Evolutionary conservation across 768 basidiomycete genomes (phyloP).

Genomic region (Auricularia auricula-judae): DNA sequence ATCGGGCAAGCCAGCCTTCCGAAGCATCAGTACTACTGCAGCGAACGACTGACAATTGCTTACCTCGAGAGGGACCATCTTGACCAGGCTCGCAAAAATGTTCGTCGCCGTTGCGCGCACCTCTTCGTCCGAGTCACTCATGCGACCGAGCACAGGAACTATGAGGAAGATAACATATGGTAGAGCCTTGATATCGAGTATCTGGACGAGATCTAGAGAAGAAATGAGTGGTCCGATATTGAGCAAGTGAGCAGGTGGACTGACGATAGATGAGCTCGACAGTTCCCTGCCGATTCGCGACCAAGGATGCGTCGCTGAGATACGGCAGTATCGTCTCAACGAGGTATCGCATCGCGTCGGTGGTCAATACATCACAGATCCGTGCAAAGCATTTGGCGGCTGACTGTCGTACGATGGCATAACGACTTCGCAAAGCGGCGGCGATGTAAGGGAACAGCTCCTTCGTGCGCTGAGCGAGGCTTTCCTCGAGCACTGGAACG

Average conservation of each 20-base stretch:
- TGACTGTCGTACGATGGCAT: slow-evolving; percentile 81
- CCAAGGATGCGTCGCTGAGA: slow-evolving; percentile 63
- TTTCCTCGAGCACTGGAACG: slow-evolving; percentile 59
- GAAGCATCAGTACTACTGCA: slow-evolving; percentile 1
- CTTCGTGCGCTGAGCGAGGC: slow-evolving; percentile 56
- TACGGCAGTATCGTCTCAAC: slow-evolving; percentile 75
- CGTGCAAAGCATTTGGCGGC: slow-evolving; percentile 82
- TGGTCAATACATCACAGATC: slow-evolving; percentile 75
- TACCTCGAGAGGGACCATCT: slow-evolving; percentile 97
- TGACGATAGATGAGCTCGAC: slow-evolving; percentile 85
- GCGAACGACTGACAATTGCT: slow-evolving; percentile 8
- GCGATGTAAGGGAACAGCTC: slow-evolving; percentile 69
- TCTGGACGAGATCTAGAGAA: slow-evolving; percentile 72
- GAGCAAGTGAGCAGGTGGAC: slow-evolving; percentile 23
- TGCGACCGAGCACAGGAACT: slow-evolving; percentile 90
- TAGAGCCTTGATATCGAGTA: slow-evolving; percentile 84
- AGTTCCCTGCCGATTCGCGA: slow-evolving; percentile 77
- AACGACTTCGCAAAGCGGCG: slow-evolving; percentile 71
- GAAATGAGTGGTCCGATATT: not conserved
- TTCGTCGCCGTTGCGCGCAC: slow-evolving; percentile 92
- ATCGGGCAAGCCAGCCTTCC: slow-evolving; percentile 89
- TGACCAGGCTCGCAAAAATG: slow-evolving; percentile 92
- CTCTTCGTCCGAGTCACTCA: slow-evolving; percentile 91
- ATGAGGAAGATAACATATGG: slow-evolving; percentile 96
- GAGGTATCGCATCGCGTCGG: slow-evolving; percentile 81